Evolutionary conservation across 1,284 basidiomycete genomes (phyloP), one percentile per base, ranked within the genome.

Genomic region (Laetiporus sulphureus): DNA sequence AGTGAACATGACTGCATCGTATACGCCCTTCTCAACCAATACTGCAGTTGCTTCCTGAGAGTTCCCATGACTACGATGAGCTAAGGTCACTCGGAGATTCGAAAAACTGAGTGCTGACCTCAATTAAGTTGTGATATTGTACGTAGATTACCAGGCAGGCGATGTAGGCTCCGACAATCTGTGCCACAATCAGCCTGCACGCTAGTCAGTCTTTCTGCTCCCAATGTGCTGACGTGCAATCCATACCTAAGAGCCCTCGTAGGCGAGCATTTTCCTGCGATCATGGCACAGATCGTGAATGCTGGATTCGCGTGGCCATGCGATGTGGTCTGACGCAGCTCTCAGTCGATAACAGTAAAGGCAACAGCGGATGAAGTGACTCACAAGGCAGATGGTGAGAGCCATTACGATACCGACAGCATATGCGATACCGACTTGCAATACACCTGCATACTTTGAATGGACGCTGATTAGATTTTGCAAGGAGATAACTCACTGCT

Each of bases 271-370:
- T 70, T 69, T 34, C 63, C 68, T 64, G 75, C 77, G 11, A 82
- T 19, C 13, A 71, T 60, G 40, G 72, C 65, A 5, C 70, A 60
- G 38, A 84, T 65, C 7, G 83, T 80, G 24, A 85, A 65, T 38
- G 70, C 66, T 16, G 80, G 78, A 53, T 72, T 79, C 58, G 84
- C 74, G 53, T 84, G 79, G 5, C 80, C 78, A 10, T 75, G 75
- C 12, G 80, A 84, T 2, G 78, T 74, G 5, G 71, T 53, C 54
- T 56, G 22, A n/a, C 13, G 27, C 3, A 21, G 5, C 7, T 31
- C 1, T 40, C 22, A 22, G 24, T 23, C 32, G 24, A 19, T 7
- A 5, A 24, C 13, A 12, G 11, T 5, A 2, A n/a, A 4, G 5
- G 1, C 20, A 10, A 35, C 12, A 41, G 22, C 27, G 18, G 24